Base-by-base conservation (phyloP, 2,329 filamentous ascomycete species). In the Diaporthe citri region DNA sequence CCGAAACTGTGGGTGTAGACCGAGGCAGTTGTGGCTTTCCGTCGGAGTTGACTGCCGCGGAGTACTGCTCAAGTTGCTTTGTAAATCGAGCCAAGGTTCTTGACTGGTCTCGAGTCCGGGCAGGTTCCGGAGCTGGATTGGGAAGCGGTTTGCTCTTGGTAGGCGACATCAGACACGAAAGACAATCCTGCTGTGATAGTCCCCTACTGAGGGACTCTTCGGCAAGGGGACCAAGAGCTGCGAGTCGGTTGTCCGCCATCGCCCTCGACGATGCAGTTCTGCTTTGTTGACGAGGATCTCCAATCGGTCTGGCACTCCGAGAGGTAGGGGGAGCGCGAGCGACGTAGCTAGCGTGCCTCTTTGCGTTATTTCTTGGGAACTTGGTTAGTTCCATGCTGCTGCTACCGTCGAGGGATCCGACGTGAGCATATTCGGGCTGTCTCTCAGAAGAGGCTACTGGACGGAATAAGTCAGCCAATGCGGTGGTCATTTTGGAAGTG, bases 161-260 rank as follows among this genome's bases (percentile, higher is more conserved):
- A 4, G 78, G 71, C 9, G 79, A 76, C 15, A 80, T 78, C 7
- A 85, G 72, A 4, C 82, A 83, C 55, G 86, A 82, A 41, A 88
- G 75, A 1, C 84, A 85, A 60, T 84, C 77, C 71, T 89, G 87
- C 73, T 89, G 87, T 8, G 82, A 83, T 43, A 89, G 80, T 56
- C 83, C 86, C 71, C 86, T 84, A 28, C 85, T 84, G 56, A 88
- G 85, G 6, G 87, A 84, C 74, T 87, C 84, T 76, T 86, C 84
- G 20, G 86, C 82, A 13, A 82, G 80, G 22, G 84, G 81, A 72
- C 88, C 86, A 69, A 76, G 82, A 77, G 79, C 77, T 41, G 80
- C 80, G 66, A 80, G 80, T 31, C 81, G 80, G 55, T 82, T 84
- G 22, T 82, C 79, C 10, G 76, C 78, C 22, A 75, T 76, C 13